Percentiles rank a stretch among this genome's conserved stretches.
phyloP scores from a whole-genome alignment of 176 grass and related monocot species.

The Oryza glumipatula region DNA sequence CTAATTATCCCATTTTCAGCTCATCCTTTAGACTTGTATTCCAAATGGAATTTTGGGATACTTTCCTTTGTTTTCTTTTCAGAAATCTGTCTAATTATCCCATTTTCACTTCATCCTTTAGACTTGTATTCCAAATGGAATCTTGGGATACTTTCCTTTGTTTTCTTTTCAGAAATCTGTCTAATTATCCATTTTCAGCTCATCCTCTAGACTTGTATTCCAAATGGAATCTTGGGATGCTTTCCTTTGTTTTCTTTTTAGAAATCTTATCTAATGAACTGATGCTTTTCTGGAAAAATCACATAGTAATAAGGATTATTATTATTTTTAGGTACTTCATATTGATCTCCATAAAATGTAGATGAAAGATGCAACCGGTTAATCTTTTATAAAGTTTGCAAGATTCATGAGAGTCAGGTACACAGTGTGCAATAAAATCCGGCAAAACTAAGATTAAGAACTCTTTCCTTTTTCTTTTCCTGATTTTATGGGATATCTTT shows the following conservation, averaged over 20 bases:
- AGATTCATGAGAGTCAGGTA: constrained; percentile 23
- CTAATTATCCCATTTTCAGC: not conserved
- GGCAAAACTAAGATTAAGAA: constrained; percentile 5
- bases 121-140: not conserved
- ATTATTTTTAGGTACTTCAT: not conserved
- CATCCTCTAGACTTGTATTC: too few relatives aligned
- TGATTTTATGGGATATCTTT: constrained; percentile 10
- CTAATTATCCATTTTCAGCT: not conserved
- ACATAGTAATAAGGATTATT: not conserved
- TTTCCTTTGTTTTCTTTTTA: not conserved
- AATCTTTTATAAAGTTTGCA: not conserved
- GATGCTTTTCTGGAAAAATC: not conserved
- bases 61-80: too few relatives aligned
- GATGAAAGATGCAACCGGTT: not conserved
- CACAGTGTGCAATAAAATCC: not conserved
- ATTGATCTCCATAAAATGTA: not conserved
- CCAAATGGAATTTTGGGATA: too few relatives aligned
- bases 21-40: not conserved
- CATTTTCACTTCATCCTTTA: too few relatives aligned
- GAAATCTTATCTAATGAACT: constrained; percentile 2
- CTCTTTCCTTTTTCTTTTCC: accelerated
- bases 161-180: constrained; percentile 2
- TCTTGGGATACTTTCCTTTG: not conserved
- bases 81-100: too few relatives aligned
- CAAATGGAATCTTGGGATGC: not conserved